A percentile compares a stretch with the other conserved stretches of the same genome.
Conservation (phyloP, 495 filamentous ascomycete species). For the Delitschia confertaspora region DNA sequence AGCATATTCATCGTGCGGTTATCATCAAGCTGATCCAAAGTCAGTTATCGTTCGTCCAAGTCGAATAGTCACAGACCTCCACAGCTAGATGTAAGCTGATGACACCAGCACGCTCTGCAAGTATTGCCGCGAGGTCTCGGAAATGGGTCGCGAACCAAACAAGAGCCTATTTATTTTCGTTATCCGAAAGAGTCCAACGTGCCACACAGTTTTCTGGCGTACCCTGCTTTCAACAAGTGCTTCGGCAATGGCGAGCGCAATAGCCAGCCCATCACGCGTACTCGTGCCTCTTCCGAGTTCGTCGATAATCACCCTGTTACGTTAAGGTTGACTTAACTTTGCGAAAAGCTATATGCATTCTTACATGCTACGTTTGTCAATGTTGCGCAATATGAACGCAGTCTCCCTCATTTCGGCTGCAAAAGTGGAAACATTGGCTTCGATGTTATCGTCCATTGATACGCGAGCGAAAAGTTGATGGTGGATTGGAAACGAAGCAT, state of each 20-base stretch:
- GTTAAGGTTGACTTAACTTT: too few species aligned
- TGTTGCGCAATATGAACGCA: conserved; percentile 77
- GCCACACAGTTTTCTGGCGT: neutral
- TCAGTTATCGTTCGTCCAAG: neutral
- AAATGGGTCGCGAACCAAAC: conserved; percentile 96
- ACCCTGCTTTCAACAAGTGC: conserved; percentile 63
- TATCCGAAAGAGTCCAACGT: neutral
- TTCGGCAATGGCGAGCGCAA: conserved; percentile 84
- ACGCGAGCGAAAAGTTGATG: conserved; percentile 81
- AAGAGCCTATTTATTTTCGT: conserved; percentile 38
- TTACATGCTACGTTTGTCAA: conserved; percentile 59
- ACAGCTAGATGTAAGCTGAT: conserved; percentile 74
- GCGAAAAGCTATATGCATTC: too few species aligned
- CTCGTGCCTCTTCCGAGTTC: conserved; percentile 91
- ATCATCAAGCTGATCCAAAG: conserved; percentile 22
- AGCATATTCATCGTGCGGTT: conserved; percentile 64
- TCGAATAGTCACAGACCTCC: conserved; percentile 38
- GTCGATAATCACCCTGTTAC: conserved; percentile 62
- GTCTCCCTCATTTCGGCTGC: conserved; percentile 93
- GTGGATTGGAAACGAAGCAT: conserved; percentile 71
- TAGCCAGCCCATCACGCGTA: conserved; percentile 75
- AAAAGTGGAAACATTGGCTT: conserved; percentile 88
- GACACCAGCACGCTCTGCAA: conserved; percentile 65
- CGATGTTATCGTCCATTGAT: conserved; percentile 78
- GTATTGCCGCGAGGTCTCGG: conserved; percentile 65